Evolutionary conservation across 164 flowering plant genomes (phyloP).

Genomic region (Vitis rupestris): DNA sequence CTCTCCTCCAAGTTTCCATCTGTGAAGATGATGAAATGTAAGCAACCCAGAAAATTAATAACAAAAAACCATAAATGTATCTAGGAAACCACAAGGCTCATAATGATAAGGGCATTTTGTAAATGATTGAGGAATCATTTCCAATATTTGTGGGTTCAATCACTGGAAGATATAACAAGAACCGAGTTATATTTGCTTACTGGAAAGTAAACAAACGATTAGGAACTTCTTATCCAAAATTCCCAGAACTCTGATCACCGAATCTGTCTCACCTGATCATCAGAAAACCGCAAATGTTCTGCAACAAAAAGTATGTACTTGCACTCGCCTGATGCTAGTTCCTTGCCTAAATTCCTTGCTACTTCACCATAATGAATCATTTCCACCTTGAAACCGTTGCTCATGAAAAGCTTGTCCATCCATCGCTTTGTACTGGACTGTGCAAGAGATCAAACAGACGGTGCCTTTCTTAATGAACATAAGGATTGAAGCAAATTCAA

Average conservation of each 20-base stretch:
- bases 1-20: constrained; percentile 88
- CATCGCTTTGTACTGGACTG: constrained; percentile 42
- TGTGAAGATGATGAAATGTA: constrained; percentile 20
- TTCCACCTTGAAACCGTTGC: constrained; percentile 64
- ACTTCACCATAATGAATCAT: constrained; percentile 39
- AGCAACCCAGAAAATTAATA: background rate
- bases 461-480: background rate
- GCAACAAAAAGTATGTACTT: constrained; percentile 62
- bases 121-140: no score
- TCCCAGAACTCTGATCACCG: no score
- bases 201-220: no score
- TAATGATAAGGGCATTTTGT: no score
- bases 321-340: constrained; percentile 29
- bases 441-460: constrained; percentile 3
- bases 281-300: constrained; percentile 80
- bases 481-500: background rate
- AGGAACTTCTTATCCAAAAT: no score
- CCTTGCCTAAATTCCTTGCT: constrained; percentile 38
- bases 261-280: constrained; percentile 61
- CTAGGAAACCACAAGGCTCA: no score
- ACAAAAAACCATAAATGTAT: background rate
- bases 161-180: no score
- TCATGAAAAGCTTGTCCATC: constrained; percentile 71
- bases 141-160: no score
- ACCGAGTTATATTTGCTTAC: no score